Base-by-base conservation (phyloP, 2,329 filamentous ascomycete species). In the Cladosporium phlei region DNA sequence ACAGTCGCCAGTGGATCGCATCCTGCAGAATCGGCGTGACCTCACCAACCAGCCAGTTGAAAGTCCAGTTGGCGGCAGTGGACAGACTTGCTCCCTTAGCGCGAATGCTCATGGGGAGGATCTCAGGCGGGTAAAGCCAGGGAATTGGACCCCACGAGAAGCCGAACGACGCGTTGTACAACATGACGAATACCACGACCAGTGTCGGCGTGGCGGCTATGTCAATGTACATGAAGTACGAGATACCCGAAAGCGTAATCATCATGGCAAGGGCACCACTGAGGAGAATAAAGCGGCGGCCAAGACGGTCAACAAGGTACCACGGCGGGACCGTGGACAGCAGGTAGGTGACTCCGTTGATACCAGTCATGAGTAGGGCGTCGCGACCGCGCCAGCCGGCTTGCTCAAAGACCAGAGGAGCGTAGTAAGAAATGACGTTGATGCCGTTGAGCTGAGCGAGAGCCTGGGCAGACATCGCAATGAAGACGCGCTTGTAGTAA, bases 381-480 rank as follows among this genome's bases (percentile, higher is more conserved):
- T 88, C 78, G 56, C 91, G 88, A 21, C 91, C 93, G 46, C 80
- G 71, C 93, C 91, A 97, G n/a, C 93, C 91, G 28, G 93, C 93
- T 50, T 90, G 90, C 69, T 96, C 90, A 60, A 98, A 97, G 12
- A 97, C 91, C 47, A 94, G 82, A 0, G 93, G 93, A 1, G 93
- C 93, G 64, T 98, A 98, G 75, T 97, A 98, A 1, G 91, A 97
- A 54, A 98, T 98, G 64, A 98, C 93, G 69, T 98, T 98, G 73
- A 98, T 98, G 55, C 93, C 93, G 71, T 97, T 97, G 45, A 98
- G 80, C 69, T 98, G 93, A 21, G 93, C 93, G 55, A 98, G 80
- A 5, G 84, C 89, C 68, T 97, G 93, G 3, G 93, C 93, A 25
- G 91, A 97, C 93, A 97, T 97, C 69, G 93, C 93, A 65, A 97